phyloP scores from a whole-genome alignment of 2,329 filamentous ascomycete species.

The Penicillium sp. region DNA sequence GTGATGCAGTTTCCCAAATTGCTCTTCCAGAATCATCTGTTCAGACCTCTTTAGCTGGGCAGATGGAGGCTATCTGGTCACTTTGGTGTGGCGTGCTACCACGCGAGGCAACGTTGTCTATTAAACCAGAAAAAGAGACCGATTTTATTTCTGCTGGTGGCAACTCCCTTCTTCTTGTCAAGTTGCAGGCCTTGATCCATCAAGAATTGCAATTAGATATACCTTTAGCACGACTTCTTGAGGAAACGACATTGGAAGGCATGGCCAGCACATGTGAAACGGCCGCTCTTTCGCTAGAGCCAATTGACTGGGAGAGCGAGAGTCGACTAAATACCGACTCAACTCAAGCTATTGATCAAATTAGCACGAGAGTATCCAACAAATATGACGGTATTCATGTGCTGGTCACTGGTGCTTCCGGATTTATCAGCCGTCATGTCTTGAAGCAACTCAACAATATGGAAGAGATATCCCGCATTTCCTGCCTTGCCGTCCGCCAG shows the following conservation, averaged over 20 bases:
- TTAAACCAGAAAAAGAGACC: constrained; percentile 9
- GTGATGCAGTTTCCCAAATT: constrained; percentile 17
- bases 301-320: constrained; percentile 40
- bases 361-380: background rate
- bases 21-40: constrained; percentile 18
- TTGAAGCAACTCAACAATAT: constrained; percentile 33
- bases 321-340: constrained; percentile 17
- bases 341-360: background rate
- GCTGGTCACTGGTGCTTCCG: constrained; percentile 27
- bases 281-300: background rate
- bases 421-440: constrained; percentile 39
- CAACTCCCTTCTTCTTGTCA: constrained; percentile 27
- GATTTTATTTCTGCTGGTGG: constrained; percentile 35
- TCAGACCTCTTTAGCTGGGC: constrained; percentile 11
- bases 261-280: constrained; percentile 9
- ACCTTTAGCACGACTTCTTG: constrained; percentile 21
- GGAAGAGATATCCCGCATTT: constrained; percentile 31
- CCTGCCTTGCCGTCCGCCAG: constrained; percentile 39
- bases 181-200: background rate
- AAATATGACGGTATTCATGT: constrained; percentile 9
- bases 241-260: constrained; percentile 19
- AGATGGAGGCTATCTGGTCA: background rate
- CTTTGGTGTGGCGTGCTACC: constrained; percentile 1
- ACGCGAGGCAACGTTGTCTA: background rate
- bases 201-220: constrained; percentile 19